Percentiles rank a stretch among this genome's conserved stretches.
Evolutionary conservation across 1,139 yeast genomes (phyloP).

Genomic region (Yamadazyma oceani): DNA sequence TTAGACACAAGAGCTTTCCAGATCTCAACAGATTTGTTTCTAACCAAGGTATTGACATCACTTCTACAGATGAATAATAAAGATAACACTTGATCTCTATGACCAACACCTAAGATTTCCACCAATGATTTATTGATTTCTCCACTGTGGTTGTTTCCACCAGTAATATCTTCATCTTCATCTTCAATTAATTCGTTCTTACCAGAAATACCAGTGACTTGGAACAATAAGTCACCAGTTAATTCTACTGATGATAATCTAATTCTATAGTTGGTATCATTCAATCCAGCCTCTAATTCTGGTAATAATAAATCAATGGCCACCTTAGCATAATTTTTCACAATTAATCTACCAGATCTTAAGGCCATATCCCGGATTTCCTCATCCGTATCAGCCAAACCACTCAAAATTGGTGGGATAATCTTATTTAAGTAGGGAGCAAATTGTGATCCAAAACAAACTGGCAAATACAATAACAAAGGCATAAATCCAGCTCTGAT

Average conservation of each 20-base stretch:
- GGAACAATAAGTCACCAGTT: conserved; percentile 94
- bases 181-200: conserved; percentile 67
- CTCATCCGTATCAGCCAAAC: conserved; percentile 88
- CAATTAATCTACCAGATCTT: conserved; percentile 90
- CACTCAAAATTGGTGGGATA: conserved; percentile 86
- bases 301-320: conserved; percentile 94
- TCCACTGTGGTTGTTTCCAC: conserved; percentile 33
- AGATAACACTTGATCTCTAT: conserved; percentile 84
- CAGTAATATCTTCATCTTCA: conserved; percentile 36
- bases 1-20: conserved; percentile 97
- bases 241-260: conserved; percentile 93
- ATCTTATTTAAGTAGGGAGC: conserved; percentile 84
- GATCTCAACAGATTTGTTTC: conserved; percentile 89
- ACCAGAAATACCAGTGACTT: conserved; percentile 86
- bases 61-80: conserved; percentile 90
- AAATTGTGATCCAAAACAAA: conserved; percentile 90
- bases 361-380: conserved; percentile 86
- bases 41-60: conserved; percentile 83
- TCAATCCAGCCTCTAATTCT: conserved; percentile 86
- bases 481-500: conserved; percentile 95
- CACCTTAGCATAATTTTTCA: conserved; percentile 85
- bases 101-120: conserved; percentile 80
- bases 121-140: conserved; percentile 68
- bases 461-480: conserved; percentile 82
- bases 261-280: conserved; percentile 81